Evolutionary conservation across 495 filamentous ascomycete species (phyloP).

Genomic region (Annulohypoxylon nitens): DNA sequence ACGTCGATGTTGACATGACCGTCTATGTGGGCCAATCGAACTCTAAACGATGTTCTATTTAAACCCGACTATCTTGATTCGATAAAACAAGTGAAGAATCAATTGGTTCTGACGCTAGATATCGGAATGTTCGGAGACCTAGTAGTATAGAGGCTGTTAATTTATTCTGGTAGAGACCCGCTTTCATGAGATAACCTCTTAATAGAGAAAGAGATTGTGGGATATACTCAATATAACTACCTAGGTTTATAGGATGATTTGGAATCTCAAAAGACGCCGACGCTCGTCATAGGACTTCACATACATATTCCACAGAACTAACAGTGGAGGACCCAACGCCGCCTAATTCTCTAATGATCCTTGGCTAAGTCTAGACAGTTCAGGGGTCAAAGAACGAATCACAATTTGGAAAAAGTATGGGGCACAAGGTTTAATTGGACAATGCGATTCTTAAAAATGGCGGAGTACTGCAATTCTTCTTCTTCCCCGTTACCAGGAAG

Average conservation of each 20-base stretch:
- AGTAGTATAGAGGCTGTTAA: background rate
- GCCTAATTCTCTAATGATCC: background rate
- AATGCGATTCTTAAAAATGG: background rate
- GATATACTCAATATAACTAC: background rate
- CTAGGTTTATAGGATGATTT: background rate
- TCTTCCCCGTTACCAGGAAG: background rate
- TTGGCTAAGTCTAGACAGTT: background rate
- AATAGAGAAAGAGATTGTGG: background rate
- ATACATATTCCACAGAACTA: background rate
- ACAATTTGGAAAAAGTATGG: background rate
- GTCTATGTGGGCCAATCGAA: background rate
- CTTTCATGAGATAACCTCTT: background rate
- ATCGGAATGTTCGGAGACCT: background rate
- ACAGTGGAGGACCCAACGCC: background rate
- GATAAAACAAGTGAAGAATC: background rate
- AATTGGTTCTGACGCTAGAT: background rate
- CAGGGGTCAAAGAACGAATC: background rate
- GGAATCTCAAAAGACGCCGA: background rate
- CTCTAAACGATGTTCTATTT: background rate
- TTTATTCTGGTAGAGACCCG: background rate
- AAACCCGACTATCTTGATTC: background rate
- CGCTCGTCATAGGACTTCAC: background rate
- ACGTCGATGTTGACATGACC: constrained; percentile 9
- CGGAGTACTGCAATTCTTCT: background rate
- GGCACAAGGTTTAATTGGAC: background rate